Base-by-base conservation (phyloP, 2,329 filamentous ascomycete species). In the Aspergillus pseudoglaucus region DNA sequence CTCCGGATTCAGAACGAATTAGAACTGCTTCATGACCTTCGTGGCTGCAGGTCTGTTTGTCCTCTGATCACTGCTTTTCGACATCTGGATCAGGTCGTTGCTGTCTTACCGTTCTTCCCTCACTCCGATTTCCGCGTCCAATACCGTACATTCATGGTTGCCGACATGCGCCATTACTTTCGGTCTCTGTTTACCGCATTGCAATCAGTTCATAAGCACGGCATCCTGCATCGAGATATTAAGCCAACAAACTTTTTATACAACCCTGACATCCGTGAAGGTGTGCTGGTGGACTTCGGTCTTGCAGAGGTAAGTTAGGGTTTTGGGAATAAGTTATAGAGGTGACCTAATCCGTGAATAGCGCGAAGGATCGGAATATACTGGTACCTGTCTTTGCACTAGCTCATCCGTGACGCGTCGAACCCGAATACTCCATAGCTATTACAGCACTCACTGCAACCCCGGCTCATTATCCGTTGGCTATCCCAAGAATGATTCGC, bases 191-290 rank as follows among this genome's bases (percentile, higher is more conserved):
- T 98, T 65, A 87, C 84, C 1, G 93, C 90, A 0, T 77, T 98
- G 9, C 78, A 80, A 42, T 85, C 87, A 37, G 90, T 96, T 4
- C 93, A 98, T 67, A 78, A 81, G 5, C 82, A 88, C 61, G 79
- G 81, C 37, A 97, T 98, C 50, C 80, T 98, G 17, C 93, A 98
- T 65, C 84, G 90, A 54, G 90, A 97, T 63, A 95, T 97, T 65
- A 97, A 97, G 64, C 93, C 93, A 5, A 98, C 94, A 66, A 97
- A 97, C 64, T 97, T 97, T 60, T 79, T 97, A 35, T 97, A 97
- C 71, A 89, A 95, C 55, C 88, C 88, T 0, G 74, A 82, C 23
- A 52, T 68, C 9, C 82, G 84, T 59, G 84, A 88, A 47, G 93
- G 93, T 37, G 91, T 98, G 2, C 79, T 98, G 0, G 93, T 98